Evolutionary conservation across 2,329 filamentous ascomycete species (phyloP), one percentile per base, ranked within the genome.

Genomic region (Huntiella bhutanensis): DNA sequence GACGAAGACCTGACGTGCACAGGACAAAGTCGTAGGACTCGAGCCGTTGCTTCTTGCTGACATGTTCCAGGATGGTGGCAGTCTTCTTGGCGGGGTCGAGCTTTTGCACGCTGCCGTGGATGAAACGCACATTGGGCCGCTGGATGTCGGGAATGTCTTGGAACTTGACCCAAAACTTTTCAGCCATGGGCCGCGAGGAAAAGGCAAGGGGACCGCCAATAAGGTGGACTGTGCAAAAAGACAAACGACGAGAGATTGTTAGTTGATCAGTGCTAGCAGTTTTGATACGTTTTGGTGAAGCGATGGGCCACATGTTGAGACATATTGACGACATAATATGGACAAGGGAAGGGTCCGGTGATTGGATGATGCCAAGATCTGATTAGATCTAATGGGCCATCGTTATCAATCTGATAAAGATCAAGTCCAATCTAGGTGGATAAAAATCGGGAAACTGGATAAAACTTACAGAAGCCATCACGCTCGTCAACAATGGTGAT

Each of bases 401-500:
- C 22, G 4, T 38, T 17, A 15, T 15, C 36, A 38, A 15, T 10
- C 17, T 10, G 36, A 8, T 15, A 38, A 38, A 38, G 5, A 38
- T 16, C n/a, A 7, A 17, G n/a, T 12, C 8, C 11, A 19, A 12
- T 16, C 15, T 11, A 15, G 7, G 19, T 5, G 22, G 15, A 11
- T 7, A 19, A 40, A 17, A 45, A 39, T 33, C 8, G 35, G 28
- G 28, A 33, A 28, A 16, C 13, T 5, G 4, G 45, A 11, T 5
- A 19, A 52, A 5, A 61, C 77, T 54, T 65, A 86, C 81, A 86
- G 58, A 76, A 86, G n/a, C 82, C 82, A 64, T 87, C 82, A n/a
- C 80, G 67, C 59, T 86, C 80, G 54, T 87, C 81, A 17, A 83
- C 75, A 16, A 87, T 69, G 16, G 79, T 85, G 43, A 87, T 76